phyloP scores from a whole-genome alignment of 169 alveolate genomes.

The Plasmodium ovale region DNA sequence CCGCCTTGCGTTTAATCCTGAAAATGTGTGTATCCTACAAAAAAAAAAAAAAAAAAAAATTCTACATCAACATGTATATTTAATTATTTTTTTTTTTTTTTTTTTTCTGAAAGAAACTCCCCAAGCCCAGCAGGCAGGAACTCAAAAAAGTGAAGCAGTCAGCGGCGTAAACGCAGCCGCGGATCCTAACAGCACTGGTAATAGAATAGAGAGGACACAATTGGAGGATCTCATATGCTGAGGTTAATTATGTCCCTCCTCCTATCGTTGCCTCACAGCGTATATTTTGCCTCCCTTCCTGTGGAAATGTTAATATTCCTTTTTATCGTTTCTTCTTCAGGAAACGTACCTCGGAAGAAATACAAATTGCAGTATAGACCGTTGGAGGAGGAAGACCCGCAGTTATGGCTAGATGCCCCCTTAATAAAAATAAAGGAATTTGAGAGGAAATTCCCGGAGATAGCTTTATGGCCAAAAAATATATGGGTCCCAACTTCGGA shows the following conservation, averaged over 20 bases:
- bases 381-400: conserved; percentile 84
- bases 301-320: too few relatives aligned
- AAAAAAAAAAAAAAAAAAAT: too few relatives aligned
- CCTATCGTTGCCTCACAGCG: too few relatives aligned
- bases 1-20: too few relatives aligned
- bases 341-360: conserved; percentile 55
- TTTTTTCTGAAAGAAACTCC: not conserved
- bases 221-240: too few relatives aligned
- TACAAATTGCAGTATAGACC: conserved; percentile 87
- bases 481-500: conserved; percentile 79
- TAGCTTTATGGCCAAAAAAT: conserved; percentile 88
- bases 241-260: too few relatives aligned
- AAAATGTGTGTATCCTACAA: too few relatives aligned
- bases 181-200: not conserved
- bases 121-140: not conserved
- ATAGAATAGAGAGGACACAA: not conserved
- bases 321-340: not conserved
- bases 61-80: too few relatives aligned
- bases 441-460: conserved; percentile 87
- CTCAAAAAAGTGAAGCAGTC: not conserved
- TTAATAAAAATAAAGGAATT: conserved; percentile 87
- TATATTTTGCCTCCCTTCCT: too few relatives aligned
- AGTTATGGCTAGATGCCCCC: conserved; percentile 90
- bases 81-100: not conserved
- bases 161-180: not conserved